Evolutionary conservation across 768 basidiomycete genomes (phyloP).

Genomic region (Obba rivulosa): DNA sequence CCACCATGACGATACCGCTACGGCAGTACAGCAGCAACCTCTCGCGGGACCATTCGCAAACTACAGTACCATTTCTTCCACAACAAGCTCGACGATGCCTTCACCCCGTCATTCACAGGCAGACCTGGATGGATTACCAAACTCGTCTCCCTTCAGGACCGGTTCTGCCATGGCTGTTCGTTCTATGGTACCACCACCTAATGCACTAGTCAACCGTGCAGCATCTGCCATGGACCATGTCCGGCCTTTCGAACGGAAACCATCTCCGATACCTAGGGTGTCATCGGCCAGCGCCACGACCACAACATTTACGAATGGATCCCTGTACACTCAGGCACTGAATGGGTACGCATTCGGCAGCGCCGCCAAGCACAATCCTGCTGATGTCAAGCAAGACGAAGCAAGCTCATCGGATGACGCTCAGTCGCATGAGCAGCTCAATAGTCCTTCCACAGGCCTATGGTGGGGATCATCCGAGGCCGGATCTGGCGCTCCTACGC

Average conservation of each 20-base stretch:
- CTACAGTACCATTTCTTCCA: constrained; percentile 87
- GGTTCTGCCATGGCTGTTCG: constrained; percentile 67
- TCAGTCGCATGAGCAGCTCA: constrained; percentile 20
- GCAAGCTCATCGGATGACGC: constrained; percentile 10
- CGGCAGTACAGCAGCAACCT: constrained; percentile 33
- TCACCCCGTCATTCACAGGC: constrained; percentile 63
- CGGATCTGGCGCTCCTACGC: constrained; percentile 41
- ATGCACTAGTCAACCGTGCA: constrained; percentile 59
- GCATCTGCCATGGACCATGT: constrained; percentile 76
- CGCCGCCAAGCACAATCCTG: constrained; percentile 7
- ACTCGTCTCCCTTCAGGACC: constrained; percentile 46
- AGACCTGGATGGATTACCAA: constrained; percentile 29
- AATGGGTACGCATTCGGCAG: constrained; percentile 32
- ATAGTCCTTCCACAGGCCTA: constrained; percentile 26
- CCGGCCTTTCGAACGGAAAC: constrained; percentile 39
- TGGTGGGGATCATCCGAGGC: constrained; percentile 62
- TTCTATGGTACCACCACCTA: constrained; percentile 38
- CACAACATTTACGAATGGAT: constrained; percentile 43
- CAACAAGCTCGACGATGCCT: constrained; percentile 65
- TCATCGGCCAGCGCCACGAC: constrained; percentile 48
- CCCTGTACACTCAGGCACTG: constrained; percentile 28
- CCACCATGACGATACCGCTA: constrained; percentile 30
- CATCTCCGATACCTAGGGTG: constrained; percentile 50
- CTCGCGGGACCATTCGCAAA: constrained; percentile 85
- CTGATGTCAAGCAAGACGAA: constrained; percentile 11